Evolutionary conservation across 2,329 filamentous ascomycete species (phyloP).

Genomic region (Aspergillus tubingensis): DNA sequence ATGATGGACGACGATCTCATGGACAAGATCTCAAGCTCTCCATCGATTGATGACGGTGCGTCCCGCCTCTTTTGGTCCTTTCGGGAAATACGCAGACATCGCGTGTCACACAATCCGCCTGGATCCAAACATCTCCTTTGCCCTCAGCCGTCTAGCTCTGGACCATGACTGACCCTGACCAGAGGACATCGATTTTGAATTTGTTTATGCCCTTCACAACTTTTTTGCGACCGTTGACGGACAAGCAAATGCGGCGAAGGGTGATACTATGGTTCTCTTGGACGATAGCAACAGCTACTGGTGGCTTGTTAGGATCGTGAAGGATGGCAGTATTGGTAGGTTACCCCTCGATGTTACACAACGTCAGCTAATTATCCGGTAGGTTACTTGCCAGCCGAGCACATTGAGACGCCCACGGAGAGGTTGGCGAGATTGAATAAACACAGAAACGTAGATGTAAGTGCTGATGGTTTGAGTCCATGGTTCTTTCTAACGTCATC

Average conservation of each 20-base stretch:
- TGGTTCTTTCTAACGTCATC: constrained; percentile 22
- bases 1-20: constrained; percentile 89
- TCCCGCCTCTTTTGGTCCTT: neutral
- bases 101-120: neutral
- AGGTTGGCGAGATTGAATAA: constrained; percentile 92
- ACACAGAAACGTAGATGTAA: constrained; percentile 94
- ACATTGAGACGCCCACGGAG: constrained; percentile 97
- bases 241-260: constrained; percentile 96
- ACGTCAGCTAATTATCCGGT: constrained; percentile 29
- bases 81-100: neutral
- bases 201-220: constrained; percentile 96
- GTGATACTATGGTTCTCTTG: constrained; percentile 96
- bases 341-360: constrained; percentile 2
- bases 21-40: constrained; percentile 98
- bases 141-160: neutral
- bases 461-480: constrained; percentile 35
- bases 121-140: neutral
- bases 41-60: constrained; percentile 95
- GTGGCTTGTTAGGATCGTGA: constrained; percentile 97
- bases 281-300: constrained; percentile 99
- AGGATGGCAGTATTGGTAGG: constrained; percentile 89
- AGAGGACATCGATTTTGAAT: constrained; percentile 99
- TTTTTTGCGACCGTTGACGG: constrained; percentile 98
- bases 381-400: constrained; percentile 96
- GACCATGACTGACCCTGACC: constrained; percentile 81